Base-by-base conservation (phyloP, 2,329 filamentous ascomycete species). In the Dactylellina haptotyla region DNA sequence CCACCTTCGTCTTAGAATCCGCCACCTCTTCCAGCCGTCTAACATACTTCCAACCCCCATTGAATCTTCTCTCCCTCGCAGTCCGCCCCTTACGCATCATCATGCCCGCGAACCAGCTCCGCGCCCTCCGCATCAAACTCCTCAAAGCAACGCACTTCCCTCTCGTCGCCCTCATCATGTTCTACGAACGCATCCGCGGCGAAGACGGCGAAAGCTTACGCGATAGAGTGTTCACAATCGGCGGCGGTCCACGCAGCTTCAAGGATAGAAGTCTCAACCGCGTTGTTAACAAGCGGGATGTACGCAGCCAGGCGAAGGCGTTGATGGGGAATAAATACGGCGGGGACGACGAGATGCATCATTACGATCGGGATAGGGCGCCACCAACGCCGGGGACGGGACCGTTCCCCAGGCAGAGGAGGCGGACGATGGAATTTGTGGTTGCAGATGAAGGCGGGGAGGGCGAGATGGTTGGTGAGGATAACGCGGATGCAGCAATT, bases 51-150 rank as follows among this genome's bases (percentile, higher is more conserved):
- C 89, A 89, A 77, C 88, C 88, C 54, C 88, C 88, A 0, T 86
- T 90, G 77, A 95, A 94, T 80, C 85, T 95, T 39, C 83, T 94
- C 46, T 89, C 91, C 5, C 84, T 93, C 63, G 81, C 89, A 75
- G 84, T 93, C 78, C 87, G 91, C 14, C 91, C 91, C 0, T 83
- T 92, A 70, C 86, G 90, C 66, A 83, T 93, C 46, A 84, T 92
- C 75, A 80, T 92, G 54, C 84, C 88, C 4, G 85, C 88, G 1
- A 86, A 89, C 75, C 82, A 85, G 69, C 85, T 93, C 76, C 88
- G 91, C 20, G 75, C 69, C 16, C 53, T 76, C 25, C 75, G 77
- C 32, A 78, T 78, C 34, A 73, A 70, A 58, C 67, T 78, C 23
- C 71, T 78, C 14, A 78, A 78, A 59, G 75, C 77, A 18, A 78